Base-by-base conservation (phyloP, 352 stramenopile genomes). In the Phytophthora sojae region DNA sequence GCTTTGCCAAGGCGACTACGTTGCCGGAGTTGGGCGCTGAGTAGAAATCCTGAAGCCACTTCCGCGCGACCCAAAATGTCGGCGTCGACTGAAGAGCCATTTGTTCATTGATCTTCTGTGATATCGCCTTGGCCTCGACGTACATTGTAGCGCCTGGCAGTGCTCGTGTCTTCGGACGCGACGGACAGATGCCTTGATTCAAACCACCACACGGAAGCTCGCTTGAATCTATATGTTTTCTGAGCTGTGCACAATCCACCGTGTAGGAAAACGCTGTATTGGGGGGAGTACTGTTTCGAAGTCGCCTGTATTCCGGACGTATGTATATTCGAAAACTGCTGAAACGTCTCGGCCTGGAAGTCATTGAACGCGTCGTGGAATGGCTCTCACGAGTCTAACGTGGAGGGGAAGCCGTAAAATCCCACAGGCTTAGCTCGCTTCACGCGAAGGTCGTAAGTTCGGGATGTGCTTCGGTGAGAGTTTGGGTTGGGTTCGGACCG, bases 31-130 rank as follows among this genome's bases (percentile, higher is more conserved):
- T 32, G 0, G 69, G 57, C 2, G 42, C 53, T 6, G 64, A 35
- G 26, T 67, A 72, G 29, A 73, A 69, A 7, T 8, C 9, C 19
- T 61, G 2, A 2, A 72, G 9, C 60, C 67, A 69, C 2, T 59
- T n/a, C 1, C 61, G 7, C 0, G 67, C 67, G 0, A 69, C 47
- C 0, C n/a, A 7, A 50, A 62, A 61, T 3, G 47, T 69, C 2
- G 47, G 55, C 4, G 67, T 63, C 1, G 67, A 61, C 12, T 74
- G 67, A 0, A 74, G 39, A 2, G 55, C 17, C 60, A 74, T 69
- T 1, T 17, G 11, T 63, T 62, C 2, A 55, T 21, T 49, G 39
- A 49, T 49, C 47, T n/a, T 61, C 61, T 14, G 66, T 39, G 14
- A 19, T 61, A 21, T 54, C 26, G 39, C 15, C 1, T 45, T 57